Base-by-base conservation (phyloP, 345 rosid genomes). In the Lepidium africanum region DNA sequence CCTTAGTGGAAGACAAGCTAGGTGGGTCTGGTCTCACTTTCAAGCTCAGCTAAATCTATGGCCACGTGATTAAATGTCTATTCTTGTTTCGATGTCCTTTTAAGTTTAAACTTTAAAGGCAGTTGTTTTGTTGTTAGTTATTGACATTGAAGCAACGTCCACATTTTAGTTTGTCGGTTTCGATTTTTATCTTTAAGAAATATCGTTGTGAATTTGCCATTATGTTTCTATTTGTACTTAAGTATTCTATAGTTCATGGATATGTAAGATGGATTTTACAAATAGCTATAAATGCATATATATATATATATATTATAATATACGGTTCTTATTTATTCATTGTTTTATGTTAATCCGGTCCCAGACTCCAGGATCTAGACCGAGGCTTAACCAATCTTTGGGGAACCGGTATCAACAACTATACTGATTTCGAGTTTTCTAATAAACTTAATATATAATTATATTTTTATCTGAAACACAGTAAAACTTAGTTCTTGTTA, bases 1-100 rank as follows among this genome's bases (percentile, higher is more conserved):
- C 61, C 5, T 11, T 83, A 36, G 75, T 75, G 79, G 77, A 84
- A 19, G 82, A 81, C 21, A 82, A 75, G 71, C 50, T 83, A 3
- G 76, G 71, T 59, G 87, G 76, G 7, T 78, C 81, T 58, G 87
- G 85, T 69, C 78, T 87, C 43, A 25, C 68, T 41, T 86, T 84
- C 76, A 81, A 72, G 78, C 69, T 47, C 48, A 27, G 21, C 38
- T 75, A 63, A 68, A 51, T 35, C 37, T 10, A 38, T 42, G 40
- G 42, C 72, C 77, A 66, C 50, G 63, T 66, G 56, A 32, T 12
- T 35, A 15, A 36, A 5, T 51, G 6, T 32, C 23, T 59, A 59
- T 36, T 41, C 16, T 35, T 40, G 51, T 64, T 37, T 27, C 16
- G 46, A 14, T 11, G 19, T 6, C 11, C 56, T 23, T 36, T 39